Evolutionary conservation across 257 asterid genomes (phyloP).

Genomic region (Scutellaria galericulata): DNA sequence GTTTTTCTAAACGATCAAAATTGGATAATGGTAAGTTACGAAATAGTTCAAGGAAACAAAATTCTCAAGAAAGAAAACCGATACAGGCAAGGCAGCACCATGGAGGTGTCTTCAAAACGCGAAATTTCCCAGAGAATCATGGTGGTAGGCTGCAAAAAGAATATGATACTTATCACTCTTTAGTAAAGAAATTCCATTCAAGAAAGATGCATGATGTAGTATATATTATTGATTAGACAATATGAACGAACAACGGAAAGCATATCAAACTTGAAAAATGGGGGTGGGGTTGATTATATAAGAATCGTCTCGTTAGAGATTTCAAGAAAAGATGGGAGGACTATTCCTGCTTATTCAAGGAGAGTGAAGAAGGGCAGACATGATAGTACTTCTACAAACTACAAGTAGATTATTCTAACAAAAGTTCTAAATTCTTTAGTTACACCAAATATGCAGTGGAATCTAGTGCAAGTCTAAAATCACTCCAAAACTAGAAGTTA

Average conservation of each 20-base stretch:
- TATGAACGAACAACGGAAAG: background rate
- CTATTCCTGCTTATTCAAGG: background rate
- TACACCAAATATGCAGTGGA: background rate
- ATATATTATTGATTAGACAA: background rate
- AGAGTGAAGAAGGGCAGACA: background rate
- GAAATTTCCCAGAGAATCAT: constrained; percentile 32
- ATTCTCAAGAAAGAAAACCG: background rate
- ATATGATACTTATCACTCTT: background rate
- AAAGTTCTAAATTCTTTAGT: background rate
- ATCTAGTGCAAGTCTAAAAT: background rate
- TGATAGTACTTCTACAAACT: background rate
- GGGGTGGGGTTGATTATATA: too few species aligned
- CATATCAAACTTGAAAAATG: background rate
- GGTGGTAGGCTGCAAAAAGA: constrained; percentile 43
- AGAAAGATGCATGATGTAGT: background rate
- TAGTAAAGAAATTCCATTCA: background rate
- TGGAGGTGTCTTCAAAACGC: constrained; percentile 27
- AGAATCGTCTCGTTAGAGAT: background rate
- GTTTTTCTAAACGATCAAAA: constrained; percentile 8
- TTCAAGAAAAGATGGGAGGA: background rate
- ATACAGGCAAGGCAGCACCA: background rate
- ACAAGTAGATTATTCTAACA: background rate
- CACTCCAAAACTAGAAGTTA: background rate
- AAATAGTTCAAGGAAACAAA: constrained; percentile 10
- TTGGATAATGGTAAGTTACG: background rate